Evolutionary conservation across 2,329 filamentous ascomycete species (phyloP), one percentile per base, ranked within the genome.

Genomic region (Thermothelomyces thermophilus): DNA sequence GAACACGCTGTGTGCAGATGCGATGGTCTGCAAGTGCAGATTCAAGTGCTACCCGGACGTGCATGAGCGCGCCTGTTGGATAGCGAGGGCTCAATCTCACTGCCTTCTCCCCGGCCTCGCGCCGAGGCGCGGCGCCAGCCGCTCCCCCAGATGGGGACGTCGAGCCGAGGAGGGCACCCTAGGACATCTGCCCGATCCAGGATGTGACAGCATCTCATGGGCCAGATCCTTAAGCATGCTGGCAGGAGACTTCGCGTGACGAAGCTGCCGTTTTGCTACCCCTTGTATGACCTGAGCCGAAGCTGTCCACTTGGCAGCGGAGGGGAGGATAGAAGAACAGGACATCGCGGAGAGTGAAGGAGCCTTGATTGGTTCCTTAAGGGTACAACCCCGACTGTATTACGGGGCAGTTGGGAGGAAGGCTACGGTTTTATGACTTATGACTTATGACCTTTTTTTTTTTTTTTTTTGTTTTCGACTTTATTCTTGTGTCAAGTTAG

Each of bases 1-100:
- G 46, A 20, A 46, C 22, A 41, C n/a, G 41, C 39, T 39, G 50
- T 41, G 43, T 46, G n/a, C 33, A n/a, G 36, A 37, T 36, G 16
- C 22, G 17, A 24, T 6, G 9, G 16, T 37, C 41, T 54, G 41
- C 56, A 54, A 57, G 55, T 47, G 55, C 48, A 54, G 48, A 45
- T 30, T 30, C 24, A 34, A n/a, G 17, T 33, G 20, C 40, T 33
- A 24, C 46, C 33, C n/a, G 28, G 36, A 33, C 26, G 7, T 40
- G 36, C 28, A 17, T 19, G 3, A 8, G 20, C 34, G 46, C 33
- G 35, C 50, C 40, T 9, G 41, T 22, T 39, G 53, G 48, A 35
- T 26, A 43, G 17, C 33, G 20, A 39, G 36, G 41, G 46, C 9
- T 41, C 9, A 50, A 14, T 19, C 22, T n/a, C 28, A 28, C 19